These are phyloP conservation scores for Rhipidocladum racemiflorum DNA, from an alignment of 176 grass and related monocot genomes.

Conservation along the genomic window DNA sequence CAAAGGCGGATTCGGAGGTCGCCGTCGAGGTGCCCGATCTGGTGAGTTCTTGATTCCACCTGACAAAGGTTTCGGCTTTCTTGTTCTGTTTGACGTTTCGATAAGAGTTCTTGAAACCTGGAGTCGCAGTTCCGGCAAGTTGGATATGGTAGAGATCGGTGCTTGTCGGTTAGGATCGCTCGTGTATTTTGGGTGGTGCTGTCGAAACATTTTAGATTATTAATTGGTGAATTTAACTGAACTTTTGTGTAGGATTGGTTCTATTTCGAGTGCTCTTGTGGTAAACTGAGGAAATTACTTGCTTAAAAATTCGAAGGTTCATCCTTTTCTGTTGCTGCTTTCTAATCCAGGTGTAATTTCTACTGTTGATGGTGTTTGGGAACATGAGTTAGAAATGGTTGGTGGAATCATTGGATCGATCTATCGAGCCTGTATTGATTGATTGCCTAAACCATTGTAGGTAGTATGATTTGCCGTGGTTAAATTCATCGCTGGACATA, in stretches of 20 bases:
- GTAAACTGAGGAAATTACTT: background rate
- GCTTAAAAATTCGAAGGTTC: background rate
- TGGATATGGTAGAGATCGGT: background rate
- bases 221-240: background rate
- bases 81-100: background rate
- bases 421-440: background rate
- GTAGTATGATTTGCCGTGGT: background rate
- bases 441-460: background rate
- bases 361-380: background rate
- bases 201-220: background rate
- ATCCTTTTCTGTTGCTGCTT: background rate
- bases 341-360: background rate
- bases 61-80: background rate
- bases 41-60: constrained; percentile 48
- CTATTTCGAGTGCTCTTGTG: background rate
- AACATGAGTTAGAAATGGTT: background rate
- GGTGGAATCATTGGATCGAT: background rate
- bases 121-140: background rate
- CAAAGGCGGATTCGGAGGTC: constrained; percentile 21
- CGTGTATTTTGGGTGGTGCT: background rate
- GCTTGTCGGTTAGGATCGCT: background rate
- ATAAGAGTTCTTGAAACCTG: background rate
- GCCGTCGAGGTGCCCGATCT: constrained; percentile 44
- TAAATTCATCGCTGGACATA: background rate
- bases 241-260: background rate